phyloP scores from a whole-genome alignment of 768 basidiomycete species.

The Serendipita indica region DNA sequence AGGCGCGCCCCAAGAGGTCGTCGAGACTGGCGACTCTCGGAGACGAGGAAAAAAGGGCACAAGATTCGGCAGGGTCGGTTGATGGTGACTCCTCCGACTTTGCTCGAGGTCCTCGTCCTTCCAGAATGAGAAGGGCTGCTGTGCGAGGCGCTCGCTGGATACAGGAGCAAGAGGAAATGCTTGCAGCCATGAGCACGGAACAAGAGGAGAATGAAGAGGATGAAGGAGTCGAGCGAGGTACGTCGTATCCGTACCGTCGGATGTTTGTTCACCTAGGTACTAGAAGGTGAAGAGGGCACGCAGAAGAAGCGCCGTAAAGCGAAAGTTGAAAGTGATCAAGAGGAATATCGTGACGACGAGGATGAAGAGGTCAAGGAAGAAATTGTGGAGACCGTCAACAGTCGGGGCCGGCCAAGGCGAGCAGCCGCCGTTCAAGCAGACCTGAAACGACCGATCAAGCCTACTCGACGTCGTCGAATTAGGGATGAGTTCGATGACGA shows the following conservation, averaged over 20 bases:
- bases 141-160: not conserved
- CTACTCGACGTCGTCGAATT: not conserved
- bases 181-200: conserved; percentile 4
- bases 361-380: not conserved
- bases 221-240: not conserved
- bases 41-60: not conserved
- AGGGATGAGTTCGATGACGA: not conserved
- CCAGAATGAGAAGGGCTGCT: not conserved
- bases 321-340: not conserved
- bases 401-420: conserved; percentile 1
- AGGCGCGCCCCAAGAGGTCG: conserved; percentile 4
- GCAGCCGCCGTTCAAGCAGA: conserved; percentile 2
- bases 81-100: conserved; percentile 4
- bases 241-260: not conserved
- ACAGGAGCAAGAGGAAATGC: not conserved
- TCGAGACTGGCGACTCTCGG: not conserved
- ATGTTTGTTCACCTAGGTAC: not conserved
- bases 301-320: not conserved
- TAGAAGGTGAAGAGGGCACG: not conserved
- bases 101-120: not conserved
- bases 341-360: not conserved
- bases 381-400: not conserved
- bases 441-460: not conserved
- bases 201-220: not conserved
- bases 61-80: conserved; percentile 1